phyloP scores from a whole-genome alignment of 768 basidiomycete species.

The Suillus spraguei region DNA sequence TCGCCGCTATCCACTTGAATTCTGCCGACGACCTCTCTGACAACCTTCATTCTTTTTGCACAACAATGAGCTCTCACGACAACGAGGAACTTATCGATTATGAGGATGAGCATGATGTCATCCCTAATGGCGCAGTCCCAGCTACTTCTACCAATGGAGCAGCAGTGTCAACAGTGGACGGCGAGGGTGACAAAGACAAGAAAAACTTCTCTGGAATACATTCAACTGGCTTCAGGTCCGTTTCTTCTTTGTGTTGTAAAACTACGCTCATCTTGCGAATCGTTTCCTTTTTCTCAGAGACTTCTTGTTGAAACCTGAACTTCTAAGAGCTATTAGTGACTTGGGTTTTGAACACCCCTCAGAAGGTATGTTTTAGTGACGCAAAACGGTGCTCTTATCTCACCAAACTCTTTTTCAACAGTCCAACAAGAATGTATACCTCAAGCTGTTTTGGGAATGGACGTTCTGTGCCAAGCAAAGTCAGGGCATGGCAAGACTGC shows the following conservation, averaged over 20 bases:
- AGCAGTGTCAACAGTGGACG: constrained; percentile 45
- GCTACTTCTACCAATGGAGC: constrained; percentile 51
- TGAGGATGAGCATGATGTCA: constrained; percentile 86
- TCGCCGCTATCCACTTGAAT: constrained; percentile 4
- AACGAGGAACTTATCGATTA: constrained; percentile 94
- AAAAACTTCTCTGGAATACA: constrained; percentile 99
- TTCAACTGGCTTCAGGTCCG: constrained; percentile 96
- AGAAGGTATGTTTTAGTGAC: constrained; percentile 66
- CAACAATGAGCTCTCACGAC: constrained; percentile 77
- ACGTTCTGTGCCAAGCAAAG: constrained; percentile 99
- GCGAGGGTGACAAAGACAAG: constrained; percentile 78
- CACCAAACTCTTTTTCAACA: constrained; percentile 33
- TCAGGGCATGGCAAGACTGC: constrained; percentile 99
- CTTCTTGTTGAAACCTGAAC: constrained; percentile 96
- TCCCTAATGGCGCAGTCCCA: constrained; percentile 57
- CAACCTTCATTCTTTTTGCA: constrained; percentile 25
- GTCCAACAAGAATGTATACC: constrained; percentile 99
- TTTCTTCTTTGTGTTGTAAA: neutral
- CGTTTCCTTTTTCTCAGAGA: constrained; percentile 57
- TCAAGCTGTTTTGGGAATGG: constrained; percentile 99
- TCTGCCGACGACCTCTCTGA: constrained; percentile 33
- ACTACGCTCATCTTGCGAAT: neutral
- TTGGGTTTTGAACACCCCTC: constrained; percentile 99
- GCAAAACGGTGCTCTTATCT: constrained; percentile 3
- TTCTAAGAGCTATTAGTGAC: constrained; percentile 97